These are phyloP conservation scores for Vinca minor DNA, from an alignment of 257 asterid genomes.

Conservation along the genomic window DNA sequence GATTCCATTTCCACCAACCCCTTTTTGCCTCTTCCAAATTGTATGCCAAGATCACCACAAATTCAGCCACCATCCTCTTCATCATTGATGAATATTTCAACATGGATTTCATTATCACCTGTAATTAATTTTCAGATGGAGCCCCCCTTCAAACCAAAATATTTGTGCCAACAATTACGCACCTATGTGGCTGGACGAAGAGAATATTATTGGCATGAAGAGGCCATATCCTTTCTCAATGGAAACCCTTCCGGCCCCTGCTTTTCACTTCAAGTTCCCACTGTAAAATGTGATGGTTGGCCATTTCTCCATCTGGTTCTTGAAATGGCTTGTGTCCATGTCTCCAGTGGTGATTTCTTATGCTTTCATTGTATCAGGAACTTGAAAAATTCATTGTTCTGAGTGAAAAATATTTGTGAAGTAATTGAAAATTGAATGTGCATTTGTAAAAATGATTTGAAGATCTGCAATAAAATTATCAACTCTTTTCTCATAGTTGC, in stretches of 20 bases:
- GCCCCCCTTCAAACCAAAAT: slow-evolving; percentile 99
- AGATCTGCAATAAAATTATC: too few species aligned
- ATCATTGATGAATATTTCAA: slow-evolving; percentile 47
- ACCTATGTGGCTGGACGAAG: slow-evolving; percentile 50
- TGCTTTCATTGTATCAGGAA: not conserved
- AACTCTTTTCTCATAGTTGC: too few species aligned
- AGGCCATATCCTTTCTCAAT: slow-evolving; percentile 31
- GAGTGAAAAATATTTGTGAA: too few species aligned
- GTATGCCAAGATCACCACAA: slow-evolving; percentile 42
- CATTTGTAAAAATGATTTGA: too few species aligned
- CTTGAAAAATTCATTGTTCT: too few species aligned
- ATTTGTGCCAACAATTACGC: slow-evolving; percentile 32
- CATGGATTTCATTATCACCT: slow-evolving; percentile 52
- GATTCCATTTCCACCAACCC: slow-evolving; percentile 23
- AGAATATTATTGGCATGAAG: slow-evolving; percentile 38
- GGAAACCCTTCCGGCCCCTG: slow-evolving; percentile 24
- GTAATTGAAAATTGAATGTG: too few species aligned
- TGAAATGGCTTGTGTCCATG: too few species aligned
- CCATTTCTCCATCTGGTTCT: too few species aligned
- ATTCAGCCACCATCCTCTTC: slow-evolving; percentile 37
- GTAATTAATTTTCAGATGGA: slow-evolving; percentile 47
- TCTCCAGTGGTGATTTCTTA: slow-evolving; percentile 6
- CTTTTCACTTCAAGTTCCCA: slow-evolving; percentile 25
- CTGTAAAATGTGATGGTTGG: too few species aligned
- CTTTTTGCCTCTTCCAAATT: slow-evolving; percentile 25